These are phyloP conservation scores for Xylaria palmicola DNA, from an alignment of 495 filamentous ascomycete genomes.

Conservation along the genomic window DNA sequence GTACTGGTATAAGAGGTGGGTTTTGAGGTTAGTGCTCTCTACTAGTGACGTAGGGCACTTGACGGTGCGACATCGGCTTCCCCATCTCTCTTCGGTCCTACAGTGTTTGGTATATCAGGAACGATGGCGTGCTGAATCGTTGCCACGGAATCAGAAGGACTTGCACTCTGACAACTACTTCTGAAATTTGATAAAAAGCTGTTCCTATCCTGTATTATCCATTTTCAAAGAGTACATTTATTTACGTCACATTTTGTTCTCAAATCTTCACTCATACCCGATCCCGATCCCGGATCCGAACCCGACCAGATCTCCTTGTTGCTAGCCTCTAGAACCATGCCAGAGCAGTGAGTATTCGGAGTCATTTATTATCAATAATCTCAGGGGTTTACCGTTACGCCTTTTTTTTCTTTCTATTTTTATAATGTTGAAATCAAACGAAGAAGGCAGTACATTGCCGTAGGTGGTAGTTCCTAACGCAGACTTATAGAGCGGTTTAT, in stretches of 20 bases:
- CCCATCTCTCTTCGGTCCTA: not conserved
- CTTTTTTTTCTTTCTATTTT: not conserved
- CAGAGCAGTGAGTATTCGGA: conserved; percentile 3
- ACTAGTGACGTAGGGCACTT: not conserved
- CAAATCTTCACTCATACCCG: not conserved
- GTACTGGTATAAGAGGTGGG: no score
- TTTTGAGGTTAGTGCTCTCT: no score
- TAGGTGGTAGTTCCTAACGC: not conserved
- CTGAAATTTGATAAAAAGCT: no score
- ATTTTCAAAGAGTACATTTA: not conserved
- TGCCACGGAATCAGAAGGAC: not conserved
- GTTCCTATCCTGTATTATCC: no score
- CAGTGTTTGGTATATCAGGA: not conserved
- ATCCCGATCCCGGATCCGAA: no score
- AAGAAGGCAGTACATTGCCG: no score
- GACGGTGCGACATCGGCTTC: conserved; percentile 6
- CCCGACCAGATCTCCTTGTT: not conserved
- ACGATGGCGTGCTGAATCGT: not conserved
- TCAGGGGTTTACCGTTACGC: no score
- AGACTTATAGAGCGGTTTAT: conserved; percentile 36
- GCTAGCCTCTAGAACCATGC: not conserved
- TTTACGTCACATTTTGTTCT: not conserved
- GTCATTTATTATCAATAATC: no score
- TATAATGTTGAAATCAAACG: not conserved
- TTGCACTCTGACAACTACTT: no score